Percentiles rank a stretch among this genome's conserved stretches.
phyloP scores from a whole-genome alignment of 208 protist genomes.

The Balamuthia mandrillaris region DNA sequence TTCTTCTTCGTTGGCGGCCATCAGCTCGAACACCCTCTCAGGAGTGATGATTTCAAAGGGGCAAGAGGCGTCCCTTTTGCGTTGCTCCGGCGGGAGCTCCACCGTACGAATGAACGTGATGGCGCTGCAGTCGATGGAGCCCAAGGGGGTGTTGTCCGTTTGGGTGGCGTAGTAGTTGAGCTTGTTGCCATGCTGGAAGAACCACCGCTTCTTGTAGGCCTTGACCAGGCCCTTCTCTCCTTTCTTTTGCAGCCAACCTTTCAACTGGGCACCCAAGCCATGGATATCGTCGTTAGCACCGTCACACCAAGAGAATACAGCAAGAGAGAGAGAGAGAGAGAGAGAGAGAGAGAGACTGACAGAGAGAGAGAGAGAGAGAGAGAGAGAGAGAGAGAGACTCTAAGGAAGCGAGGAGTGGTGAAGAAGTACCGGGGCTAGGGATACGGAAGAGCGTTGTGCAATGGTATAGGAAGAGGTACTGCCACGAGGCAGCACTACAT shows the following conservation, averaged over 20 bases:
- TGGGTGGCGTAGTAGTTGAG: background rate
- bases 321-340: no score
- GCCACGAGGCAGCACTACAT: no score
- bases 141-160: background rate
- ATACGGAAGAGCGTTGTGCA: no score
- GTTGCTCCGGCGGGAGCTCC: background rate
- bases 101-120: background rate
- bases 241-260: slow-evolving; percentile 20
- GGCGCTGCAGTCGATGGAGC: slow-evolving; percentile 6
- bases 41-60: slow-evolving; percentile 12
- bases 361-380: no score
- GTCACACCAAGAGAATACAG: no score
- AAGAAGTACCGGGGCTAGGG: no score
- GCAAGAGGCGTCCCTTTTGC: background rate
- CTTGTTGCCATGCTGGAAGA: slow-evolving; percentile 13
- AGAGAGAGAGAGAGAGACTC: no score
- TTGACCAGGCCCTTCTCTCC: slow-evolving; percentile 33
- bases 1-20: background rate
- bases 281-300: no score
- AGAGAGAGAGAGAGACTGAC: no score
- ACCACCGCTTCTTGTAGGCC: slow-evolving; percentile 23
- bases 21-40: background rate
- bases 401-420: no score
- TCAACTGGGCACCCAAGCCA: slow-evolving; percentile 20
- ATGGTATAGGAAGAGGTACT: no score